A percentile compares a stretch with the other conserved stretches of the same genome.
Conservation (phyloP, 2,329 filamentous ascomycete species). For the Fusarium abutilonis region DNA sequence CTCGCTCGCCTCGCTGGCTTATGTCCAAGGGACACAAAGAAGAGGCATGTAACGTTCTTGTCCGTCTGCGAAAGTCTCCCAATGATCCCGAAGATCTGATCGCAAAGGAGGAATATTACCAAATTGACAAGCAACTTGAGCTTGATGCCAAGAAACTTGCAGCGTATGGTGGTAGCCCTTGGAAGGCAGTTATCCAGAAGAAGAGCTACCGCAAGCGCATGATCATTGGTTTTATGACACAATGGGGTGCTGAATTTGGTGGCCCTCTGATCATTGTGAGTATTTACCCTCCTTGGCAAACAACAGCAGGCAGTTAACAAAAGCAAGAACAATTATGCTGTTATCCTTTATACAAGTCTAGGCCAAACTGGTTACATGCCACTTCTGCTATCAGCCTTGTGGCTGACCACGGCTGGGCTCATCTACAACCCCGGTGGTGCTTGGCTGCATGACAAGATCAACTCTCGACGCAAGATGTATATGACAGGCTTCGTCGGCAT, state of each 20-base stretch:
- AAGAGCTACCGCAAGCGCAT: conserved; percentile 61
- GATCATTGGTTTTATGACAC: conserved; percentile 62
- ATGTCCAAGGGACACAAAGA: conserved; percentile 56
- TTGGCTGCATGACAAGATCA: conserved; percentile 59
- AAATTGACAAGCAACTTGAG: conserved; percentile 57
- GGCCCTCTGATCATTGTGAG: conserved; percentile 61
- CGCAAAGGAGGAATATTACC: conserved; percentile 58
- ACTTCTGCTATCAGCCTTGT: conserved; percentile 52
- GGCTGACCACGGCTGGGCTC: conserved; percentile 59
- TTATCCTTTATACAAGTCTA: conserved; percentile 53
- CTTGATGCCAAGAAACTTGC: conserved; percentile 55
- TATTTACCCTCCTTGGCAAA: fast-evolving
- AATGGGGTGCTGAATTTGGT: conserved; percentile 64
- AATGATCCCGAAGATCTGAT: conserved; percentile 52
- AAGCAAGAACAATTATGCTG: conserved; percentile 54
- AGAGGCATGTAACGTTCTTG: conserved; percentile 57
- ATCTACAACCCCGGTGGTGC: conserved; percentile 60
- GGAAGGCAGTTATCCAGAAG: conserved; percentile 58
- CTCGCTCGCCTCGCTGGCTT: conserved; percentile 60
- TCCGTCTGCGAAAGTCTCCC: conserved; percentile 45
- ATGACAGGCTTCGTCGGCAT: conserved; percentile 55
- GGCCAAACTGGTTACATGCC: conserved; percentile 54
- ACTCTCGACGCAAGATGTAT: conserved; percentile 58
- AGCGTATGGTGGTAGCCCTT: conserved; percentile 52
- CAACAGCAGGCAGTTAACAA: fast-evolving